Base-by-base conservation (phyloP, 2,329 filamentous ascomycete species). In the Paramyrothecium sp. region DNA sequence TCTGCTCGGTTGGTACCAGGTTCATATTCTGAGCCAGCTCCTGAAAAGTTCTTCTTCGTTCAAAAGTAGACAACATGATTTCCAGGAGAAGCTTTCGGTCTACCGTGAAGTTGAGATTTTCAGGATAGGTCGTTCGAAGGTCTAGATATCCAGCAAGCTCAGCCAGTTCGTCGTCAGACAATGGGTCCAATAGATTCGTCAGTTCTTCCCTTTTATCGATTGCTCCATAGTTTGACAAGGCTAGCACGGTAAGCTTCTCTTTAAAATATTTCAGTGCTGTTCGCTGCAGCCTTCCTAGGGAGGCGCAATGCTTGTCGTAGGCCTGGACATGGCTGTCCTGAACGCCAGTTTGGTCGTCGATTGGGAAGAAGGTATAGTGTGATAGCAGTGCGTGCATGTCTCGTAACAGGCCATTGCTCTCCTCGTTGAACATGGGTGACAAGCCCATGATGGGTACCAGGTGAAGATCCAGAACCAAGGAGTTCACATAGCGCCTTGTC, bases 401-500 rank as follows among this genome's bases (percentile, higher is more conserved):
- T 54, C 92, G 87, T 60, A 99, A 78, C 1, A 97, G 81, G 16
- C 81, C 83, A 65, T 92, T 92, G 8, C 88, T 84, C 60, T 91
- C 87, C 56, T 89, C 84, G 56, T 88, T 86, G 67, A 89, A 96
- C 66, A 94, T 76, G 1, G 89, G 89, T 1, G 94, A 97, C 19
- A 96, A 76, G 51, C 83, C 84, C 65, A 97, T 86, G 11, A 90
- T 85, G 1, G 94, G 80, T 26, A 97, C 75, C 21, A 96, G 74
- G 69, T 98, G 92, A 50, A 98, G 78, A 69, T 99, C 94, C 65
- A 90, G 88, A 16, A 98, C 74, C 47, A 99, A 77, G 1, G 91
- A 88, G 72, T 97, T 97, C 69, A 96, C 91, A 71, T 98, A 98
- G 72, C 95, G 87, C 65, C 95, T 83, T 3, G 96, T 99, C 0